These are phyloP conservation scores for Podospora fimiseda DNA, from an alignment of 495 filamentous ascomycete genomes.

Conservation along the genomic window DNA sequence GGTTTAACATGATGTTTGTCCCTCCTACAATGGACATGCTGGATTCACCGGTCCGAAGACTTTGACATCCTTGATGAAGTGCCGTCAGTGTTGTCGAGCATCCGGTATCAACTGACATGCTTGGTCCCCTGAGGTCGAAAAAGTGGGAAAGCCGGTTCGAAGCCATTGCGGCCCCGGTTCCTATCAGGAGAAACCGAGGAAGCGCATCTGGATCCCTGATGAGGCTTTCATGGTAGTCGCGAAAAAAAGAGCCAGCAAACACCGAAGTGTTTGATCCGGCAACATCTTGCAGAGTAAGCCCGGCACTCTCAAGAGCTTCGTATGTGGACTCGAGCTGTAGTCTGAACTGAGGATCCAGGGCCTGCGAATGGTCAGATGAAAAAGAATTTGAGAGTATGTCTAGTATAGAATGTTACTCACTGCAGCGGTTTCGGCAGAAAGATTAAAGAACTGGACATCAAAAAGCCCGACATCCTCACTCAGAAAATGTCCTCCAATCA, in stretches of 20 bases:
- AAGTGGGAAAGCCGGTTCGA: conserved; percentile 53
- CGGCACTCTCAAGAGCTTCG: conserved; percentile 52
- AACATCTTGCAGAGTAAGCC: conserved; percentile 27
- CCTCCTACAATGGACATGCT: conserved; percentile 42
- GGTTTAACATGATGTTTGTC: conserved; percentile 28
- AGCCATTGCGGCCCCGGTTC: conserved; percentile 41
- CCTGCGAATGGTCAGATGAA: conserved; percentile 5
- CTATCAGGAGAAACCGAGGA: conserved; percentile 44
- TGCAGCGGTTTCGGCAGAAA: conserved; percentile 49
- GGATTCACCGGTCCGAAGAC: conserved; percentile 44
- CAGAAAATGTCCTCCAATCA: conserved; percentile 39
- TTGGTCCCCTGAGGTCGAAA: conserved; percentile 51
- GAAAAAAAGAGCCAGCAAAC: conserved; percentile 40
- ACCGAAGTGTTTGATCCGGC: conserved; percentile 36
- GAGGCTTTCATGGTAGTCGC: conserved; percentile 38
- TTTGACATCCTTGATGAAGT: conserved; percentile 45
- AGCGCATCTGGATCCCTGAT: conserved; percentile 26
- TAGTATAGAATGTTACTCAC: conserved; percentile 10
- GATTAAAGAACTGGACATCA: conserved; percentile 55
- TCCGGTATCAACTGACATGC: conserved; percentile 54
- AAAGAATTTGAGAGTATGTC: background rate
- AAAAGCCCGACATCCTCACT: conserved; percentile 42
- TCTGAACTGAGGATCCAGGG: conserved; percentile 41
- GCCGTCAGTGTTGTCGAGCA: conserved; percentile 51
- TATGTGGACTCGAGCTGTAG: conserved; percentile 56